Evolutionary conservation across 106 monocot genomes (phyloP).

Genomic region (Acorus gramineus): DNA sequence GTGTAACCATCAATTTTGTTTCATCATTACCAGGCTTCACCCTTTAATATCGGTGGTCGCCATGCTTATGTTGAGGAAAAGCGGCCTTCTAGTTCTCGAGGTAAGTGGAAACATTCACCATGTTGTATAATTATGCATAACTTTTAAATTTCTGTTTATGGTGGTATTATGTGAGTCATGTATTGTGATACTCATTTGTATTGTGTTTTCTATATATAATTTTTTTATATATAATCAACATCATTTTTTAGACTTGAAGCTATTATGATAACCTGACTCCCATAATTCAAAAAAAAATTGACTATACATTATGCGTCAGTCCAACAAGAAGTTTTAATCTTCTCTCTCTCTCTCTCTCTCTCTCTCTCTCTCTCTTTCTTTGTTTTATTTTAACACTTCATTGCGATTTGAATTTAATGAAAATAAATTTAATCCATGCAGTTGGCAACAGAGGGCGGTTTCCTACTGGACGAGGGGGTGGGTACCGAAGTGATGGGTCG

Average conservation of each 20-base stretch:
- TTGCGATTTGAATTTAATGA: no score
- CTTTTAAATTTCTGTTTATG: not conserved
- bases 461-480: slow-evolving; percentile 44
- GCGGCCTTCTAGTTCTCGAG: slow-evolving; percentile 52
- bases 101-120: slow-evolving; percentile 14
- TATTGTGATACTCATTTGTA: not conserved
- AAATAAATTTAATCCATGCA: slow-evolving; percentile 16
- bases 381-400: not conserved
- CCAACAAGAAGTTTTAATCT: no score
- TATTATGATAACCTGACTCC: no score
- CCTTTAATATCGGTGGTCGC: slow-evolving; percentile 63
- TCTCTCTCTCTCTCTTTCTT: no score
- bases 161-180: not conserved
- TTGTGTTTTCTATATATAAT: no score
- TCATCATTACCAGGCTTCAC: slow-evolving; percentile 56
- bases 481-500: slow-evolving; percentile 36
- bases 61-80: slow-evolving; percentile 77
- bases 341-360: no score
- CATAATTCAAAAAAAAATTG: no score
- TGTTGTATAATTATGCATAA: not conserved
- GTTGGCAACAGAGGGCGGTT: slow-evolving; percentile 41
- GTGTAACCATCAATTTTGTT: no score
- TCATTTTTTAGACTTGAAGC: no score
- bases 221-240: no score
- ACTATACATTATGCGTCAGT: no score